Evolutionary conservation across 768 basidiomycete species (phyloP), one percentile per base, ranked within the genome.

Genomic region (Russula abietina): DNA sequence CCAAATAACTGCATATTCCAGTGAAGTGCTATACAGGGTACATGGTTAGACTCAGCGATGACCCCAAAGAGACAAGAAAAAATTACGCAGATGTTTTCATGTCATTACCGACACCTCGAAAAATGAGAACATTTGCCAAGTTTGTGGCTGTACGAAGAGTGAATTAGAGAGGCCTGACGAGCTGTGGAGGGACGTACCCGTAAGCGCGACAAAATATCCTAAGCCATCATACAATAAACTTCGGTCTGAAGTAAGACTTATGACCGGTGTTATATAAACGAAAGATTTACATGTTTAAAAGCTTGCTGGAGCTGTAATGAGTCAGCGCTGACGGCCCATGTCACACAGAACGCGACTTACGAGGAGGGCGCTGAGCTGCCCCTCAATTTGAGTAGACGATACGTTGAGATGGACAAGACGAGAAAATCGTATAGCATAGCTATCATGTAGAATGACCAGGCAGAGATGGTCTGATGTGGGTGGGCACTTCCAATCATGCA

Each of bases 211-310:
- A 62, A 87, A 83, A 70, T 85, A 88, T 24, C 81, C 79, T 26
- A 88, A 72, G 30, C 87, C 87, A 65, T 89, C 85, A 59, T 83
- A 83, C 4, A 89, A 73, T 82, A 88, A 83, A 73, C 85, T 88
- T 65, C 16, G 19, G 11, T 28, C 12, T 14, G 7, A 5, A 22
- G 24, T 61, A 33, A 59, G 50, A 26, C 46, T 36, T 6, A 5
- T 16, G 9, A 12, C 19, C 46, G 39, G 26, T 24, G 19, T 19
- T 19, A 32, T 26, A 6, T 5, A 39, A 50, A 43, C 24, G 28
- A 39, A 39, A 5, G 43, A 65, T 72, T 12, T 57, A 74, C 73
- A 72, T 65, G 49, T 64, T 66, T 52, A 70, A 56, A 22, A 74
- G 62, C 55, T 60, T 61, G 24, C 64, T 51, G 61, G 73, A 60